Evolutionary conservation across 2,329 filamentous ascomycete genomes (phyloP).

Genomic region (Trichoderma polysporum): DNA sequence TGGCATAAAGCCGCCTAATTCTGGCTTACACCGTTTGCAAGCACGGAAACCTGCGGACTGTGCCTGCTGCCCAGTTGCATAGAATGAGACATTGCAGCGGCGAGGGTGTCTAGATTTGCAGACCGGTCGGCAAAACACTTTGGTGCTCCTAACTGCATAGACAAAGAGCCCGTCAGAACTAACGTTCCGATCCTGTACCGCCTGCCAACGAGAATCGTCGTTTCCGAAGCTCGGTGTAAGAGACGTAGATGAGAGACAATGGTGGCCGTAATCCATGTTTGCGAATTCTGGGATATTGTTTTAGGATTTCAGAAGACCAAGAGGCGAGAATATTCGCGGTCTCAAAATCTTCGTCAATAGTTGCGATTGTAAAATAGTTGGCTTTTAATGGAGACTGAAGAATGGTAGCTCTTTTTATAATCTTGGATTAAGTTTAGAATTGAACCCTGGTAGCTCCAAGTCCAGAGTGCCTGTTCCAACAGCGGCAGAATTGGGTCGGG

Average conservation of each 20-base stretch:
- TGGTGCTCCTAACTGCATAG: background rate
- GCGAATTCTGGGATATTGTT: background rate
- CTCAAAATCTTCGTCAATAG: background rate
- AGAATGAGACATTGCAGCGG: background rate
- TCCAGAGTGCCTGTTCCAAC: background rate
- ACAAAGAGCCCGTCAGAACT: background rate
- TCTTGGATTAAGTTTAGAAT: background rate
- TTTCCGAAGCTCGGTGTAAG: background rate
- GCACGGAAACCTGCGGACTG: background rate
- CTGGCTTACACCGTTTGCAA: background rate
- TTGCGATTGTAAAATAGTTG: background rate
- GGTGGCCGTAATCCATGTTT: background rate
- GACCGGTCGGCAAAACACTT: background rate
- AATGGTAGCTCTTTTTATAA: background rate
- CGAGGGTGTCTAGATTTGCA: slow-evolving; percentile 2
- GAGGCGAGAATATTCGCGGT: background rate
- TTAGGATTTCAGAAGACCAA: background rate
- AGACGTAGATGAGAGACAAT: background rate
- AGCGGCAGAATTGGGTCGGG: background rate
- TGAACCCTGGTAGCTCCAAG: background rate
- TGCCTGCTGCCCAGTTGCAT: background rate
- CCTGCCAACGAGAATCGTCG: background rate
- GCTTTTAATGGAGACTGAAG: background rate
- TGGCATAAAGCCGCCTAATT: background rate
- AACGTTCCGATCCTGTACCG: background rate